Evolutionary conservation across 345 rosid species (phyloP).

Genomic region (Aurinia saxatilis): DNA sequence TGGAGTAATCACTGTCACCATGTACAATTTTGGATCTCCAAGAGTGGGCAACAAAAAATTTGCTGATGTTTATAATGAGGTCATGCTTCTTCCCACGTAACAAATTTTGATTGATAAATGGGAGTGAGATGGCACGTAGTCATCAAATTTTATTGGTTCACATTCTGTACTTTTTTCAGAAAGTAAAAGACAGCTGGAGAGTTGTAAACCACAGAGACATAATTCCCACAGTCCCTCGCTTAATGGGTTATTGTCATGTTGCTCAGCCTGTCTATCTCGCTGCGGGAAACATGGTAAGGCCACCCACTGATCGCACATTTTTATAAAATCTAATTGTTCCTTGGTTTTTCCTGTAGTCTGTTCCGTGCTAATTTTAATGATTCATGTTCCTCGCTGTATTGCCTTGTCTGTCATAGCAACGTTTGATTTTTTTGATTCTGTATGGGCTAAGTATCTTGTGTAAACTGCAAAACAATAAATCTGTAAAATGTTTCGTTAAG

Average conservation of each 20-base stretch:
- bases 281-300: constrained; percentile 65
- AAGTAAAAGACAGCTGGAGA: constrained; percentile 91
- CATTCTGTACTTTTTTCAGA: constrained; percentile 39
- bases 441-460: neutral
- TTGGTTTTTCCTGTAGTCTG: neutral
- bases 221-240: constrained; percentile 90
- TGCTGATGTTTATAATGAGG: constrained; percentile 85
- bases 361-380: neutral
- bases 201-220: constrained; percentile 95
- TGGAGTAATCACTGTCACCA: constrained; percentile 64
- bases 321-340: no score
- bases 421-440: neutral
- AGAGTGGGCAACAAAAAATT: constrained; percentile 91
- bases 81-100: constrained; percentile 18
- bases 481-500: neutral
- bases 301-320: neutral
- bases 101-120: constrained; percentile 2
- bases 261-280: constrained; percentile 86
- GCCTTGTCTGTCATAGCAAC: neutral
- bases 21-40: constrained; percentile 98
- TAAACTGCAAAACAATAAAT: neutral
- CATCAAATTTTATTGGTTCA: neutral
- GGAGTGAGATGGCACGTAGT: neutral
- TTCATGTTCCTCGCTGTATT: neutral
- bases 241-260: constrained; percentile 97